Evolutionary conservation across 1,284 basidiomycete genomes (phyloP).

Genomic region (Leccinum colubrinum): DNA sequence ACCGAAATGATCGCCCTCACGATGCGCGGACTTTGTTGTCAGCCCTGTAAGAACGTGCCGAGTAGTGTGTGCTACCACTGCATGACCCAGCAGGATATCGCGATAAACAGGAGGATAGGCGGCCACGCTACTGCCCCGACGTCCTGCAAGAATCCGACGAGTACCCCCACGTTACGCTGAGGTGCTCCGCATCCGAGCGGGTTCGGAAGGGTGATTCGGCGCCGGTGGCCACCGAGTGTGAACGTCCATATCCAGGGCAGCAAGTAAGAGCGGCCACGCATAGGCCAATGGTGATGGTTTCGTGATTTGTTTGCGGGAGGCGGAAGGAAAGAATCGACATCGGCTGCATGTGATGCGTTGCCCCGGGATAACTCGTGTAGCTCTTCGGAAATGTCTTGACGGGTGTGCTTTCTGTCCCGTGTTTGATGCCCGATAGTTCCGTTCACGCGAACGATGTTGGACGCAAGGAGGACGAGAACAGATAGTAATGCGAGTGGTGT

Average conservation of each 20-base stretch:
- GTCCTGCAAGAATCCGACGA: conserved; percentile 34
- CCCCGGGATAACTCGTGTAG: conserved; percentile 11
- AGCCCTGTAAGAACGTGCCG: background rate
- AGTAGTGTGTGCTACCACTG: conserved; percentile 16
- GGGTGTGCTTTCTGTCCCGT: conserved; percentile 8
- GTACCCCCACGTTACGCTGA: conserved; percentile 23
- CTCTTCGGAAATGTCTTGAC: conserved; percentile 9
- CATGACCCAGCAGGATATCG: conserved; percentile 29
- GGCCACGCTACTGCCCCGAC: conserved; percentile 38
- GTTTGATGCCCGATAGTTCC: conserved; percentile 6
- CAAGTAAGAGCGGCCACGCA: conserved; percentile 19
- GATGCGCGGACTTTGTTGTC: background rate
- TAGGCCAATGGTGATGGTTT: background rate
- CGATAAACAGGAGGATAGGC: conserved; percentile 27
- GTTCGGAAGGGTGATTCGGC: conserved; percentile 29
- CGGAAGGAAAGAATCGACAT: conserved; percentile 17
- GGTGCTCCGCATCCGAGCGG: conserved; percentile 9
- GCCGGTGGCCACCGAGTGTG: conserved; percentile 26
- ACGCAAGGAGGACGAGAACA: conserved; percentile 37
- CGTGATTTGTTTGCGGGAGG: conserved; percentile 14
- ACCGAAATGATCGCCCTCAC: background rate
- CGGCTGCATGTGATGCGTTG: conserved; percentile 2
- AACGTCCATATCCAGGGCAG: conserved; percentile 27
- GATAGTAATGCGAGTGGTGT: conserved; percentile 45
- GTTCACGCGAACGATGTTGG: conserved; percentile 29